phyloP scores from a whole-genome alignment of 164 flowering plant species.

The Stephania japonica region DNA sequence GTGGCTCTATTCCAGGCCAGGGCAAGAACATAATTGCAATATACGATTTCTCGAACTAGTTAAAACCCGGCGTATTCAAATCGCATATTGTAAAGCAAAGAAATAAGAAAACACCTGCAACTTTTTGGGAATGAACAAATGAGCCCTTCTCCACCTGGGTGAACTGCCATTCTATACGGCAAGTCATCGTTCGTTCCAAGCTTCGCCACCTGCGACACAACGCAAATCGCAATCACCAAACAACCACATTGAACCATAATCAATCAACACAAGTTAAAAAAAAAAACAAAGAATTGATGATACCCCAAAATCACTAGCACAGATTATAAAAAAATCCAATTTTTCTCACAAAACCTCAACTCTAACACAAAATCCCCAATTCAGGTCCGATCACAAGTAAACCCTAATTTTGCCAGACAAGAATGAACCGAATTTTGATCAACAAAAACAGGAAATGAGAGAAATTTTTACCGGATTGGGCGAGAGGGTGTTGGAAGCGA shows the following conservation, averaged over 20 bases:
- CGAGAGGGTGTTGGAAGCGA: constrained; percentile 53
- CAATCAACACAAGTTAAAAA: too few species aligned
- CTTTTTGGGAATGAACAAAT: constrained; percentile 65
- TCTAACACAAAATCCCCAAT: background rate
- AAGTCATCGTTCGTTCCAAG: constrained; percentile 50
- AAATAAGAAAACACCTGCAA: constrained; percentile 48
- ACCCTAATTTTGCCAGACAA: background rate
- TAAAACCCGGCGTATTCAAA: background rate
- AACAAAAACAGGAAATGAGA: background rate
- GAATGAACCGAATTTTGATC: too few species aligned
- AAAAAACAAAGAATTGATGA: too few species aligned
- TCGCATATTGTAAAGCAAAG: background rate
- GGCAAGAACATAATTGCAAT: background rate
- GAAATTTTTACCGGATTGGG: constrained; percentile 46
- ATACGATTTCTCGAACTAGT: too few species aligned
- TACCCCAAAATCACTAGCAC: too few species aligned
- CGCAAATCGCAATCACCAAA: background rate
- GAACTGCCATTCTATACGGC: constrained; percentile 90
- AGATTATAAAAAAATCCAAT: too few species aligned
- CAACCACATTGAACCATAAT: too few species aligned
- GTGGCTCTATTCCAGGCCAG: too few species aligned
- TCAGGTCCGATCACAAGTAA: background rate
- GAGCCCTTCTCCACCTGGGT: constrained; percentile 80
- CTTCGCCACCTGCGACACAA: constrained; percentile 44
- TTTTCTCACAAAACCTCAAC: background rate